Percentiles rank a stretch among this genome's conserved stretches.
Evolutionary conservation across 805 yeast species (phyloP).

Genomic region (Barnettozyma salicaria): DNA sequence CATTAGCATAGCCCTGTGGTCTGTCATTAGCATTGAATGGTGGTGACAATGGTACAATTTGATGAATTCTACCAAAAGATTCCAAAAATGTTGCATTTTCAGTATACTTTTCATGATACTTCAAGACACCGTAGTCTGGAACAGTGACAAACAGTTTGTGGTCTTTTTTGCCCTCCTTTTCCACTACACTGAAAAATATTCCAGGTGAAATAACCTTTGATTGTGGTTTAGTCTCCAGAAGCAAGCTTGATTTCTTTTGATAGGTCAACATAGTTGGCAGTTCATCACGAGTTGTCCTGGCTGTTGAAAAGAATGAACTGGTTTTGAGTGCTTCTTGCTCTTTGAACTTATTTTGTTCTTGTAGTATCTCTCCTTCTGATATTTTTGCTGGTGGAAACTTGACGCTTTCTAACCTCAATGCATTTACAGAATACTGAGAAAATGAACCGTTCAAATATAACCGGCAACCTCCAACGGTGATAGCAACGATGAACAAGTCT

Average conservation of each 20-base stretch:
- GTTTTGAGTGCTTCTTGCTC: constrained; percentile 30
- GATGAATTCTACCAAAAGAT: constrained; percentile 57
- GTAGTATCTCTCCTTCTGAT: constrained; percentile 26
- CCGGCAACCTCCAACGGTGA: constrained; percentile 81
- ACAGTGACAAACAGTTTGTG: constrained; percentile 64
- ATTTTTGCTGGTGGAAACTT: constrained; percentile 62
- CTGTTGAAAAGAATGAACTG: constrained; percentile 22
- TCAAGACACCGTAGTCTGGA: constrained; percentile 80
- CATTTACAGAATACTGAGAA: constrained; percentile 31
- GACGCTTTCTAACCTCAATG: constrained; percentile 41
- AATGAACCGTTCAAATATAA: constrained; percentile 46
- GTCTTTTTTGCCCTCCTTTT: constrained; percentile 20
- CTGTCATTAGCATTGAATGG: constrained; percentile 64
- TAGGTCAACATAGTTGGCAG: constrained; percentile 36
- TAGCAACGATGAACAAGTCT: constrained; percentile 67
- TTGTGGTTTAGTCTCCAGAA: constrained; percentile 52
- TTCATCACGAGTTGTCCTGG: constrained; percentile 19
- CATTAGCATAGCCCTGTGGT: constrained; percentile 81
- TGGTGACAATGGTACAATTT: constrained; percentile 65
- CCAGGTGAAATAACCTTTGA: constrained; percentile 76
- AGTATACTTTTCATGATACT: constrained; percentile 60
- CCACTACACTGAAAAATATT: constrained; percentile 66
- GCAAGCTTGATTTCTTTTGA: constrained; percentile 47
- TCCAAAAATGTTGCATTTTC: constrained; percentile 79
- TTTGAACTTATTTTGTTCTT: constrained; percentile 21